Base-by-base conservation (phyloP, 148 eudicot species). In the Arbutus unedo region DNA sequence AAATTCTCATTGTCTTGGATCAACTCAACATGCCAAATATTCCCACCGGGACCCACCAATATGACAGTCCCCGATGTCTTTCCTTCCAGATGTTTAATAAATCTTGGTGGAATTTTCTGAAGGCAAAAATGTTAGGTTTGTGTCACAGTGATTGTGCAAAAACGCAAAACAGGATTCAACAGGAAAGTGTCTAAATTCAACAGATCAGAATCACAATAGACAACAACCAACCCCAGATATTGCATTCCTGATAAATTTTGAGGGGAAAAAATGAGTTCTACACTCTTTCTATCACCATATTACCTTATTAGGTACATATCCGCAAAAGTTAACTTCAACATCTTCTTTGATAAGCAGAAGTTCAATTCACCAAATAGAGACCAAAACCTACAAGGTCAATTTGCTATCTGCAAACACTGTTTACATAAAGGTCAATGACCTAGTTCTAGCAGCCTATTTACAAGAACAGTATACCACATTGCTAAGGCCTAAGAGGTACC, bases 1-100 rank as follows among this genome's bases (percentile, higher is more conserved):
- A 96, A 85, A 85, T 87, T 87, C 71, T 85, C 90, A 77, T 85
- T 86, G 3, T 84, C 70, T 85, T 81, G 87, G 74, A 88, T 76
- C 79, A 96, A 85, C 76, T 91, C 77, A 50, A 86, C 94, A 83
- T 81, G 82, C 99, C 99, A 96, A 44, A 83, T 53, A 82, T 91
- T 85, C 83, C 97, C 98, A 89, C 99, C 92, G 6, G 99, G 97
- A 83, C 99, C 99, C 56, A 74, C 86, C 76, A 96, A 87, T 38
- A 84, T 82, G 56, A 90, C 87, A 47, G 90, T 82, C 73, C 92
- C 94, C 48, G 88, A 84, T 16, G 86, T 84, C 60, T 74, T 88
- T 56, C 89, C 91, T 77, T 82, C 92, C 81, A 93, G 81, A 81
- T 96, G 90, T 77, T 90, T 87, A 23, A 87, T 54, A 71, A 96